Base-by-base conservation (phyloP, 805 yeast genomes). In the Kluyveromyces lactis region DNA sequence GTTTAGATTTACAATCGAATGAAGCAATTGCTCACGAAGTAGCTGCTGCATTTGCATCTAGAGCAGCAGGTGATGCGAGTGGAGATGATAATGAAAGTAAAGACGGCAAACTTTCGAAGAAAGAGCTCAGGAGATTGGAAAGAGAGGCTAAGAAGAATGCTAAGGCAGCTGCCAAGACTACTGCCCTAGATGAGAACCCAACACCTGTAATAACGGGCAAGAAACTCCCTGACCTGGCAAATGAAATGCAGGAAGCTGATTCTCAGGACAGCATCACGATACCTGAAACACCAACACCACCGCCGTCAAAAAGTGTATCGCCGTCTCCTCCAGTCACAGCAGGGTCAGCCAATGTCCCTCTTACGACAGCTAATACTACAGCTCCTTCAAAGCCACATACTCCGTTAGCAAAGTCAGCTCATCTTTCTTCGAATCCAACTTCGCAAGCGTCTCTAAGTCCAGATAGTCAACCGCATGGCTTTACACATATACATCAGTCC, bases 1-100 rank as follows among this genome's bases (percentile, higher is more conserved):
- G 75, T 39, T 68, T 90, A 42, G 83, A 81, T 41, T 68, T 90
- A 34, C 81, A 74, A 43, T 81, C 77, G 4, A 59, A 63, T 38
- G 77, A 75, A 33, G 60, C 73, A 27, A 73, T 71, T 26, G 74
- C 71, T 18, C 75, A 71, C 26, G 74, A 69, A 40, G 71, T 69
- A 21, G 75, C 73, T 27, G 68, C 58, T 33, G 55, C 53, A 16
- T 60, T 57, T 45, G 60, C 61, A 0, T 44, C 54, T 3, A 60
- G 56, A 40, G 46, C 36, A 31, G 48, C 48, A n/a, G 61, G 54
- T 15, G 61, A 58, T 29, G 44, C 42, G 7, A 48, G 42, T 4
- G 51, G 44, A 7, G 49, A 44, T 13, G 46, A 37, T 4, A 40
- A 40, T n/a, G 39, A 36, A n/a, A 44, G 36, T 23, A 62, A 55